A percentile compares a stretch with the other conserved stretches of the same genome.
phyloP scores from a whole-genome alignment of 345 rosid genomes.

The Hirschfeldia incana region DNA sequence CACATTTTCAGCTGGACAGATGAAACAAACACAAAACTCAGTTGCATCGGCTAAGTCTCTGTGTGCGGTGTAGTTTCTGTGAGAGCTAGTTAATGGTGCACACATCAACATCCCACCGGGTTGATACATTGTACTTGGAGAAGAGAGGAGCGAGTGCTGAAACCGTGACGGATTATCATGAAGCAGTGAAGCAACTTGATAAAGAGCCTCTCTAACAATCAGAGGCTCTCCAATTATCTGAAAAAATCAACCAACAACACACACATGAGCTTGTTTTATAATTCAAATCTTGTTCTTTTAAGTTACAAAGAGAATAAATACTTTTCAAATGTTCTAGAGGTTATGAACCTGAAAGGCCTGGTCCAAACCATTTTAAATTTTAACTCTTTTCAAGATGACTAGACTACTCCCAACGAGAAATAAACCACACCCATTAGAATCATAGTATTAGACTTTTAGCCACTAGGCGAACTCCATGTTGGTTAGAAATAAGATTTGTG shows the following conservation, averaged over 20 bases:
- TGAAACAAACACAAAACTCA: constrained; percentile 67
- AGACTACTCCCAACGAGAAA: no score
- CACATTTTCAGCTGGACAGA: constrained; percentile 64
- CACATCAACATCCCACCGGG: constrained; percentile 51
- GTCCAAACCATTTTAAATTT: no score
- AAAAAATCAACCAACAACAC: constrained; percentile 17
- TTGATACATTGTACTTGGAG: constrained; percentile 46
- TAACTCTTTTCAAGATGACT: no score
- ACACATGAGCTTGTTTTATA: background rate
- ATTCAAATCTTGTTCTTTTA: no score
- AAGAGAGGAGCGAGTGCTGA: constrained; percentile 59
- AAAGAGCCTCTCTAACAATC: constrained; percentile 60
- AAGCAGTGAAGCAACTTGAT: constrained; percentile 64
- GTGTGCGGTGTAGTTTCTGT: constrained; percentile 53
- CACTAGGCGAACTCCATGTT: no score
- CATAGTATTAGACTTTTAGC: no score
- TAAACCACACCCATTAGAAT: no score
- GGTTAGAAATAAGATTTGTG: background rate
- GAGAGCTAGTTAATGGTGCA: constrained; percentile 49
- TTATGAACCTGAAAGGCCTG: no score
- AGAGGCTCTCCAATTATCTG: constrained; percentile 70
- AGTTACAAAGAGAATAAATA: no score
- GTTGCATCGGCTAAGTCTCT: constrained; percentile 55
- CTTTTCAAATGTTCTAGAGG: no score
- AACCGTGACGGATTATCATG: constrained; percentile 74